phyloP scores from a whole-genome alignment of 768 basidiomycete genomes.

The Boletus edulis region DNA sequence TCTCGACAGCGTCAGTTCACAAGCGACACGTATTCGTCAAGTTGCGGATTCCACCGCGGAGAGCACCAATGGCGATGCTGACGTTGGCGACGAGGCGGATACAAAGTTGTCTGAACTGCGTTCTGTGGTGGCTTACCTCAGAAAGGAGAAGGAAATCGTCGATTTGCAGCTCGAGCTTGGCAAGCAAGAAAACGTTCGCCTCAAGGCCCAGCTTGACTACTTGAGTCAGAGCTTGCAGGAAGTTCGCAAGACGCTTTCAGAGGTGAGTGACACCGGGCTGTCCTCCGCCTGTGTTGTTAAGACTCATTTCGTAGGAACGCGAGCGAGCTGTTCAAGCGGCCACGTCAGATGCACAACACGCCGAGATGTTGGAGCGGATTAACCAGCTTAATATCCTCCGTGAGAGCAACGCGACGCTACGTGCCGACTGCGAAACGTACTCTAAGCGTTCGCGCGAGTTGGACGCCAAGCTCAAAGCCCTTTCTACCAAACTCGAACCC shows the following conservation, averaged over 20 bases:
- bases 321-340: constrained; percentile 71
- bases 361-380: constrained; percentile 81
- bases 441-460: constrained; percentile 66
- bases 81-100: constrained; percentile 51
- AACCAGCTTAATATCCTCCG: constrained; percentile 82
- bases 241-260: constrained; percentile 63
- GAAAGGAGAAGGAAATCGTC: constrained; percentile 91
- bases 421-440: constrained; percentile 72
- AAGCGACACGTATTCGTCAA: constrained; percentile 77
- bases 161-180: constrained; percentile 83
- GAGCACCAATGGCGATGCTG: constrained; percentile 41
- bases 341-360: constrained; percentile 74
- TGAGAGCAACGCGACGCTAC: constrained; percentile 85
- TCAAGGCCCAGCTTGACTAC: constrained; percentile 76
- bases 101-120: constrained; percentile 70
- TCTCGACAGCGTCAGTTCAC: constrained; percentile 78
- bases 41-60: constrained; percentile 55
- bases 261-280: constrained; percentile 41
- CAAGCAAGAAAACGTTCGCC: constrained; percentile 69
- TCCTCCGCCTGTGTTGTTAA: background rate
- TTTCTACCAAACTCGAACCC: constrained; percentile 68
- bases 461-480: constrained; percentile 56
- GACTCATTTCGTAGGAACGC: constrained; percentile 56
- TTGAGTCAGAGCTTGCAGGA: constrained; percentile 69
- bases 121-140: constrained; percentile 74